Base-by-base conservation (phyloP, 2,329 filamentous ascomycete genomes). In the Colletotrichum echinochloae region DNA sequence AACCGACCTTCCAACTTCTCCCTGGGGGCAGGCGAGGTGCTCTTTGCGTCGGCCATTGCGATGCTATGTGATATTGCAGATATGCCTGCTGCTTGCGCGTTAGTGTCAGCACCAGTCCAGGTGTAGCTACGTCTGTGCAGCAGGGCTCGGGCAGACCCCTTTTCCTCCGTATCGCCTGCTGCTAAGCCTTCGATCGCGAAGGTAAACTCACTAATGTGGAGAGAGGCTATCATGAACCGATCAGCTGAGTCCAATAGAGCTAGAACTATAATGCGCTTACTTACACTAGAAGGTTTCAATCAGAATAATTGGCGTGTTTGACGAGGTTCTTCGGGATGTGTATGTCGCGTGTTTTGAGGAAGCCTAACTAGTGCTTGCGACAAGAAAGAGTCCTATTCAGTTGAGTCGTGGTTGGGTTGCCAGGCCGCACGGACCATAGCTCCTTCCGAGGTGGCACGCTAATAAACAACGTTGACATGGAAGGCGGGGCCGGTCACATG, bases 1-100 rank as follows among this genome's bases (percentile, higher is more conserved):
- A 59, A 64, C 81, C 80, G 81, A 93, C 92, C 89, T 81, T 95
- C 93, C 64, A 94, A 89, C 88, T 94, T 94, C 80, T 93, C 91
- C 79, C 89, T 86, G 78, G 88, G 84, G 71, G 87, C 86, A 69
- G 85, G 82, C 57, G 81, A 79, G 74, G 75, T 59, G 73, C 75
- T 76, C 73, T 81, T 81, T 67, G 78, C 78, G 64, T 85, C 83
- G 70, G 82, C 76, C 81, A 83, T 83, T 61, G 20, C 74, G 60
- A 39, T 30, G 23, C 39, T n/a, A n/a, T 14, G 33, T 30, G n/a
- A 37, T 44, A 9, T 30, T 30, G 51, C 23, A 39, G 30, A 20
- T 30, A 16, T 46, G 11, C 30, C 64, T 66, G 23, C 5, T 16
- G 39, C 39, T 61, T 28, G 28, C 35, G 35, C 39, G 18, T 28